These are phyloP conservation scores for Phytophthora ramorum DNA, from an alignment of 352 stramenopile species.

Conservation along the genomic window DNA sequence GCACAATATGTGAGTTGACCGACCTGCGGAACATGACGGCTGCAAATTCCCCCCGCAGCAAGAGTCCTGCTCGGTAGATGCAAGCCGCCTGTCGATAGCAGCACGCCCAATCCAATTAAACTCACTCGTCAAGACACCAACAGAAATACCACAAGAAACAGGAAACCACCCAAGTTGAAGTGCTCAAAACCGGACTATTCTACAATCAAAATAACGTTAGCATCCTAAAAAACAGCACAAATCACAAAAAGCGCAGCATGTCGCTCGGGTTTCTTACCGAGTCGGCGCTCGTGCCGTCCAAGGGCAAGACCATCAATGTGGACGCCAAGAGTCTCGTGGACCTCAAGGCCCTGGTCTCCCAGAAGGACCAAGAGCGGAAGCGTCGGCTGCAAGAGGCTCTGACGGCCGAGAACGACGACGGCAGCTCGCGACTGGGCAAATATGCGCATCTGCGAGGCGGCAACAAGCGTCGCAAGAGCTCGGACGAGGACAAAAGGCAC, in stretches of 20 bases:
- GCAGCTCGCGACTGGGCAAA: conserved; percentile 32
- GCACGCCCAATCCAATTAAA: neutral
- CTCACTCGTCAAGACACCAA: neutral
- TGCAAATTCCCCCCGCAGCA: neutral
- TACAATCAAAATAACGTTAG: neutral
- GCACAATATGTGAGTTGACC: conserved; percentile 18
- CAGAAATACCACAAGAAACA: conserved; percentile 7
- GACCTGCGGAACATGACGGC: conserved; percentile 26
- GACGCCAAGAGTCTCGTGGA: conserved; percentile 86
- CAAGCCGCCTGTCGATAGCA: neutral
- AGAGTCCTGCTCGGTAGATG: neutral
- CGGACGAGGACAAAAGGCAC: conserved; percentile 31
- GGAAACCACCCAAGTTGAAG: conserved; percentile 9
- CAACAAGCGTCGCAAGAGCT: conserved; percentile 44
- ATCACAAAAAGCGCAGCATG: conserved; percentile 45
- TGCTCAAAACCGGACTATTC: neutral
- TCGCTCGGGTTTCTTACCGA: conserved; percentile 93
- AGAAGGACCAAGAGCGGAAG: conserved; percentile 84
- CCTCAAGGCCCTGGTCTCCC: conserved; percentile 83
- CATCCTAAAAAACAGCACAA: neutral
- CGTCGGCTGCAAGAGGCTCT: conserved; percentile 53
- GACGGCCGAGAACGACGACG: conserved; percentile 29
- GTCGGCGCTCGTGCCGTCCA: conserved; percentile 91
- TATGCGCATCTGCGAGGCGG: conserved; percentile 54
- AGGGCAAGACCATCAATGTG: conserved; percentile 90